A percentile compares a stretch with the other conserved stretches of the same genome.
Conservation (phyloP, 495 filamentous ascomycete genomes). For the Talaromyces stipitatus region DNA sequence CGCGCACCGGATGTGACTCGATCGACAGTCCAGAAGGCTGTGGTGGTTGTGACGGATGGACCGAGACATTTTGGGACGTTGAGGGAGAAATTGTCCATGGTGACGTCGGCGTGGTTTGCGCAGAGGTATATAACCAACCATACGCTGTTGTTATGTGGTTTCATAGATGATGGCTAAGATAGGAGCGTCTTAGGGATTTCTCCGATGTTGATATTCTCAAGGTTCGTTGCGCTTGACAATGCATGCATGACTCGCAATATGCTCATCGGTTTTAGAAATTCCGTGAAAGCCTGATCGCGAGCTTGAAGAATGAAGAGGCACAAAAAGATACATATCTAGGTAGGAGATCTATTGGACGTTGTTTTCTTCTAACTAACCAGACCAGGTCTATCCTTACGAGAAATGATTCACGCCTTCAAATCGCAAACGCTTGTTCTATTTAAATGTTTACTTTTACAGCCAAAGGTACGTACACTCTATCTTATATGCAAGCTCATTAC, state of each 20-base stretch:
- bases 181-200: constrained; percentile 50
- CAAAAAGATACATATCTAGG: constrained; percentile 84
- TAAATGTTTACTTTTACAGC: constrained; percentile 87
- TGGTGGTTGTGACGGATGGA: constrained; percentile 91
- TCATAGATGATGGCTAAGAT: no score
- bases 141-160: not conserved
- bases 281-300: constrained; percentile 74
- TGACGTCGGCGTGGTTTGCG: constrained; percentile 93
- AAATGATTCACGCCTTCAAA: constrained; percentile 88
- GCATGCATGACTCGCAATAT: not conserved
- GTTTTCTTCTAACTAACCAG: constrained; percentile 12
- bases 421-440: constrained; percentile 90
- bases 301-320: constrained; percentile 57
- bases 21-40: constrained; percentile 94
- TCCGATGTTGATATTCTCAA: constrained; percentile 65
- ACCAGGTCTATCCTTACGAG: constrained; percentile 71
- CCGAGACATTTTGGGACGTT: constrained; percentile 74
- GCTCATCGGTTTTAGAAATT: constrained; percentile 55
- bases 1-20: constrained; percentile 84
- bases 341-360: constrained; percentile 18
- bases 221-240: constrained; percentile 29
- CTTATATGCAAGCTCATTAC: not conserved
- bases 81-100: constrained; percentile 75
- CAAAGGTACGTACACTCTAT: constrained; percentile 57
- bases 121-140: constrained; percentile 55